These are phyloP conservation scores for Penicillium sp. DNA, from an alignment of 2,329 filamentous ascomycete species.

Conservation along the genomic window DNA sequence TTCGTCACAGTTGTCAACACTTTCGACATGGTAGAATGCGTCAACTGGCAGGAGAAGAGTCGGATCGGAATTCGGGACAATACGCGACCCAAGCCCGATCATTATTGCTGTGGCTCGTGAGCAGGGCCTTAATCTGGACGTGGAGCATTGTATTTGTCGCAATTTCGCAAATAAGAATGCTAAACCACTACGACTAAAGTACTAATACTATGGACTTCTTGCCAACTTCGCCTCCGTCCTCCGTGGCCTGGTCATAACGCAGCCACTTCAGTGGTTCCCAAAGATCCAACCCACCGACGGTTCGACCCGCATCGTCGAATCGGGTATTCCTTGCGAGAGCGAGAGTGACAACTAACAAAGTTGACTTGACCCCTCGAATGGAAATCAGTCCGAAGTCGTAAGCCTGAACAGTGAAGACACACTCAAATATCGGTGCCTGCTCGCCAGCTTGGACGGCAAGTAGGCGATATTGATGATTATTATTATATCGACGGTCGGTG, in stretches of 20 bases:
- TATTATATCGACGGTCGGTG: background rate
- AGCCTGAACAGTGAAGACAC: background rate
- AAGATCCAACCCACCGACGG: background rate
- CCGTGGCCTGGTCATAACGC: background rate
- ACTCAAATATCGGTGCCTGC: background rate
- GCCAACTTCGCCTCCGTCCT: background rate
- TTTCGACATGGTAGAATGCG: background rate
- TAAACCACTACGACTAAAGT: background rate
- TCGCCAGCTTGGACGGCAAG: no score
- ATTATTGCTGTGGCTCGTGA: background rate
- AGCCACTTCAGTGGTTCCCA: background rate
- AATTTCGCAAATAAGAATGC: background rate
- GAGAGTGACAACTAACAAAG: background rate
- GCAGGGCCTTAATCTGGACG: background rate
- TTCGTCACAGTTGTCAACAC: no score
- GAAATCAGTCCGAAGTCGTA: background rate
- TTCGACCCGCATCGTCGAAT: constrained; percentile 1
- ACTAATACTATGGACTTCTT: no score
- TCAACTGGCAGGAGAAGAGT: background rate
- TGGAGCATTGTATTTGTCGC: background rate
- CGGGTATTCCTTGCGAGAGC: constrained; percentile 6
- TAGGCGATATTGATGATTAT: background rate
- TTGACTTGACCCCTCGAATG: background rate
- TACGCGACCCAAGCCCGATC: background rate
- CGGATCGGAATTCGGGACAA: background rate